Evolutionary conservation across 2,329 filamentous ascomycete species (phyloP).

Genomic region (Phyllosticta citrichinensis): DNA sequence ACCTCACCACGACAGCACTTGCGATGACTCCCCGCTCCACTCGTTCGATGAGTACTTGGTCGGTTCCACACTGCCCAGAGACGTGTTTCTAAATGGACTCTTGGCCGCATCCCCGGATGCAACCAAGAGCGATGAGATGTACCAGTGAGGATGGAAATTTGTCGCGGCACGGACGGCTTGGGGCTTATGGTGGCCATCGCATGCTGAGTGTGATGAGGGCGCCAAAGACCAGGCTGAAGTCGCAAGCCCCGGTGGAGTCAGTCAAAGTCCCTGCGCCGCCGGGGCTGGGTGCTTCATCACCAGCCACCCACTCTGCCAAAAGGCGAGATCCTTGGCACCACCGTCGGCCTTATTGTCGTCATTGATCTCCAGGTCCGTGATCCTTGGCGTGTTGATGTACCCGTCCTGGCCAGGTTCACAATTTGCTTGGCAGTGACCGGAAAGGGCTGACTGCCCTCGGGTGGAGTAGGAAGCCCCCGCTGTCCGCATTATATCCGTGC

Average conservation of each 20-base stretch:
- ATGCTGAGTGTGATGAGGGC: background rate
- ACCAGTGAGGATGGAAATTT: background rate
- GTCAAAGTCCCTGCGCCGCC: constrained; percentile 21
- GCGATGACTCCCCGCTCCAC: background rate
- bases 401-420: background rate
- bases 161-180: background rate
- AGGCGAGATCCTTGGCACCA: constrained; percentile 20
- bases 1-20: background rate
- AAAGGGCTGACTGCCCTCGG: background rate
- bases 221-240: background rate
- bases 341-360: constrained; percentile 18
- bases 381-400: background rate
- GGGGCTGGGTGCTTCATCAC: constrained; percentile 25
- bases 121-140: background rate
- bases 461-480: background rate
- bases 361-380: background rate
- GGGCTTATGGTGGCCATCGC: background rate
- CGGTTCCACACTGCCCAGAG: background rate
- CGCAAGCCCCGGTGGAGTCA: constrained; percentile 27
- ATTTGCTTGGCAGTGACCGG: background rate
- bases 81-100: background rate
- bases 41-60: background rate
- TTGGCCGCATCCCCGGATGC: background rate
- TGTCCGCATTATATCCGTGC: background rate
- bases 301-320: constrained; percentile 32